Percentiles rank a stretch among this genome's conserved stretches.
phyloP scores from a whole-genome alignment of 305 asterid genomes.

The Solanum aculeatissimum region DNA sequence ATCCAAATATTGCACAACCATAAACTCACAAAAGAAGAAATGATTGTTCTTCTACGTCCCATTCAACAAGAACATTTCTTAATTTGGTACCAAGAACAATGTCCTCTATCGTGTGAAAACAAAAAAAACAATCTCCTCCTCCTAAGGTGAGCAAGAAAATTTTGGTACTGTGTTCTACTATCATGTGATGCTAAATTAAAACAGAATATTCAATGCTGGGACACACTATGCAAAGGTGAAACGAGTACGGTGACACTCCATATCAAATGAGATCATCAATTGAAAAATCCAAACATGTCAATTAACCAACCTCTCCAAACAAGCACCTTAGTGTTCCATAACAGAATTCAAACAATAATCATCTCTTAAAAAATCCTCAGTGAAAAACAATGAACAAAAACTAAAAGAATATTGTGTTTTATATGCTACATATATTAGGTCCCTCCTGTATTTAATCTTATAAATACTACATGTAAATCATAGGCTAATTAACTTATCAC shows the following conservation, averaged over 20 bases:
- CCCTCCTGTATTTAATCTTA: not conserved
- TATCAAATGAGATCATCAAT: not conserved
- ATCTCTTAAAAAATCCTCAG: not conserved
- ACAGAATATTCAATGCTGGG: not conserved
- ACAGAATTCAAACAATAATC: not conserved
- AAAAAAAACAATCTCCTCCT: not conserved
- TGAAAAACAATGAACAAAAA: not conserved
- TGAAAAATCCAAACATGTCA: not conserved
- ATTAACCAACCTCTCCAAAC: not conserved
- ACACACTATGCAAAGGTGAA: not conserved
- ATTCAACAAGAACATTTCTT: not conserved
- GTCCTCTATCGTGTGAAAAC: not conserved
- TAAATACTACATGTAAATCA: not conserved
- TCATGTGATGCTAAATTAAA: not conserved
- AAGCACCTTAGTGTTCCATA: not conserved
- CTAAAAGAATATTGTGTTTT: not conserved
- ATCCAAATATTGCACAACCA: not conserved
- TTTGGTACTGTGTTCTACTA: not conserved
- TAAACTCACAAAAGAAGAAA: not conserved
- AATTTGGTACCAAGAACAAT: not conserved
- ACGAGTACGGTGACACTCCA: not conserved
- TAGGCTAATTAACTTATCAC: not conserved
- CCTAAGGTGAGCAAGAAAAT: not conserved
- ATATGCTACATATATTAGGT: not conserved
- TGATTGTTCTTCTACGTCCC: not conserved